Evolutionary conservation across 1,284 basidiomycete genomes (phyloP).

Genomic region (Rhodotorula glutinis): DNA sequence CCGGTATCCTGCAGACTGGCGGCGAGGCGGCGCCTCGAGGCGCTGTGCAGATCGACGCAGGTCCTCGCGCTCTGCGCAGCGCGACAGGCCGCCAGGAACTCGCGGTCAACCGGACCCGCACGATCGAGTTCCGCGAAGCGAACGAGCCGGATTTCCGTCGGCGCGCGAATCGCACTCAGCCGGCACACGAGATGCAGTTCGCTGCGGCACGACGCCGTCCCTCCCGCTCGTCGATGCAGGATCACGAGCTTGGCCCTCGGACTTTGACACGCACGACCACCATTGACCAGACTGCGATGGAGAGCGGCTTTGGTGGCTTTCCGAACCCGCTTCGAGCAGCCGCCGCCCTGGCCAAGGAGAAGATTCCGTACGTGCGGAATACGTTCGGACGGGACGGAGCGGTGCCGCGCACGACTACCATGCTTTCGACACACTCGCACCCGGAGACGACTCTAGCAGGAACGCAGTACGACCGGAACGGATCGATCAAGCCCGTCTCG

Average conservation of each 20-base stretch:
- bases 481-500: slow-evolving; percentile 54
- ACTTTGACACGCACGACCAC: slow-evolving; percentile 35
- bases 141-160: slow-evolving; percentile 36
- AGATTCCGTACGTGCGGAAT: slow-evolving; percentile 13
- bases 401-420: slow-evolving; percentile 66
- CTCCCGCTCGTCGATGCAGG: slow-evolving; percentile 28
- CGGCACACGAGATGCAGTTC: slow-evolving; percentile 27
- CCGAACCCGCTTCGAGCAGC: slow-evolving; percentile 69
- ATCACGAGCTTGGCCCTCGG: slow-evolving; percentile 8
- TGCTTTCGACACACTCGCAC: slow-evolving; percentile 48
- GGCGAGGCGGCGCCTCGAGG: too few relatives aligned
- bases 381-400: slow-evolving; percentile 57
- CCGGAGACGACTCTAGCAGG: background rate
- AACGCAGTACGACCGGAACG: slow-evolving; percentile 35
- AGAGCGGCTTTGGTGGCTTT: slow-evolving; percentile 75
- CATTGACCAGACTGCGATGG: slow-evolving; percentile 49
- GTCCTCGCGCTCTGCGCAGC: too few relatives aligned
- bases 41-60: too few relatives aligned
- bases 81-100: background rate
- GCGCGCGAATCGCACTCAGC: slow-evolving; percentile 18
- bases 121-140: slow-evolving; percentile 56
- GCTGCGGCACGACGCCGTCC: slow-evolving; percentile 15
- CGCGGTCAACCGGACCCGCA: slow-evolving; percentile 55
- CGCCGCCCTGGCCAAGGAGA: slow-evolving; percentile 53
- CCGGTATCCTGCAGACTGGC: too few relatives aligned